phyloP scores from a whole-genome alignment of 257 asterid genomes.

The Solanum chmielewskii region DNA sequence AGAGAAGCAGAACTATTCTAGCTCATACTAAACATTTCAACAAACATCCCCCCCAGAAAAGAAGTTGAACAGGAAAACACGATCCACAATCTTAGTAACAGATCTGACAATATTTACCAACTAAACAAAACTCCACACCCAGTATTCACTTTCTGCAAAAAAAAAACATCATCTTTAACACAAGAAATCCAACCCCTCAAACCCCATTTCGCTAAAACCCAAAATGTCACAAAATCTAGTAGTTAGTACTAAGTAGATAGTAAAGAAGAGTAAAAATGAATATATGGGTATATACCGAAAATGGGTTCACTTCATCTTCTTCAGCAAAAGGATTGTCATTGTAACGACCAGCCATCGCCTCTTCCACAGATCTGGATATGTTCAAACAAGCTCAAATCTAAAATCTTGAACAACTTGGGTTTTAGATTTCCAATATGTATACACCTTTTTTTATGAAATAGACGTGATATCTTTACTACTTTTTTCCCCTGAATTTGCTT shows the following conservation, averaged over 20 bases:
- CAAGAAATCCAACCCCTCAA: not conserved
- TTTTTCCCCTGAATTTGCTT: not conserved
- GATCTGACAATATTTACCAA: not conserved
- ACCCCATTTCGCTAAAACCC: not conserved
- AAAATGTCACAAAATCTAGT: not conserved
- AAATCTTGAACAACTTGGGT: not conserved
- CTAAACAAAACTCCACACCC: not conserved
- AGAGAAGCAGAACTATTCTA: not conserved
- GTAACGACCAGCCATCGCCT: slow-evolving; percentile 55
- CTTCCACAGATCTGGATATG: not conserved
- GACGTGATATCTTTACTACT: not conserved
- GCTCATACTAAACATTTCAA: not conserved
- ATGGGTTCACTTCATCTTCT: slow-evolving; percentile 62
- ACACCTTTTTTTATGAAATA: not conserved
- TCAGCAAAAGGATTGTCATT: slow-evolving; percentile 85
- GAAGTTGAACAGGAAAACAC: not conserved
- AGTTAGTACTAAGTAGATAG: not conserved
- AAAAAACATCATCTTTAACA: not conserved
- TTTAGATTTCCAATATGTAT: not conserved
- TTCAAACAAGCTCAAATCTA: not conserved
- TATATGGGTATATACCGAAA: slow-evolving; percentile 41
- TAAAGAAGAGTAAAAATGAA: not conserved
- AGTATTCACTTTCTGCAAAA: not conserved
- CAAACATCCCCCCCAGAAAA: not conserved
- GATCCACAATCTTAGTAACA: not conserved